Base-by-base conservation (phyloP, 2,329 filamentous ascomycete species). In the Neospermospora avenae region DNA sequence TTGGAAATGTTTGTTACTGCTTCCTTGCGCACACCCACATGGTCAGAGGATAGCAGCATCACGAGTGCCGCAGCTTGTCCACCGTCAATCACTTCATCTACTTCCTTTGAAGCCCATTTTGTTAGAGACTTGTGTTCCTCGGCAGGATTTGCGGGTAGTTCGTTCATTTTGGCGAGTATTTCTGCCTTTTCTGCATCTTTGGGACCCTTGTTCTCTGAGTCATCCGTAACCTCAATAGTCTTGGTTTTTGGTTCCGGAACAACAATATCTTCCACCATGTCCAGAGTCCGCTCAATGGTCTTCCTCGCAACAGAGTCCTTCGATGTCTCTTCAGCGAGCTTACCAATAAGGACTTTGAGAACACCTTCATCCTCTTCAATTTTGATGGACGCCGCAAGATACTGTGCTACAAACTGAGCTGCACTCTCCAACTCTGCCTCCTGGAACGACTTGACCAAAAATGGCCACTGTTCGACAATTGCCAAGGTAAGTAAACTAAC, bases 21-120 rank as follows among this genome's bases (percentile, higher is more conserved):
- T 76, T 97, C 91, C 62, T 87, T 85, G 53, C 93, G 84, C 65
- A 96, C 88, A 72, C 89, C 88, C 37, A 80, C 78, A 69, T 95
- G 85, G 49, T 85, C 77, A 0, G 92, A 96, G 57, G 85, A 88
- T 11, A 97, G 80, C 67, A 93, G 88, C 35, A 88, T 79, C 49
- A 96, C 80, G 31, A 98, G 77, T 2, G 85, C 81, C 14, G 82
- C 80, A 22, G 90, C 80, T 68, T 90, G 83, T 6, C 88, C 89
- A 64, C 95, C 89, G 68, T 95, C 90, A 8, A 96, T 78, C 0
- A 91, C 83, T 69, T 93, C 86, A 45, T 93, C 89, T 0, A 90
- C 78, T 34, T 90, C 87, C 70, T 96, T 93, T 63, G 84, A 82
- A 44, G 83, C 80, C 91, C 91, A 96, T 69, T 78, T 84, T 4